Evolutionary conservation across 1,284 basidiomycete genomes (phyloP).

Genomic region (Peniophora sp.): DNA sequence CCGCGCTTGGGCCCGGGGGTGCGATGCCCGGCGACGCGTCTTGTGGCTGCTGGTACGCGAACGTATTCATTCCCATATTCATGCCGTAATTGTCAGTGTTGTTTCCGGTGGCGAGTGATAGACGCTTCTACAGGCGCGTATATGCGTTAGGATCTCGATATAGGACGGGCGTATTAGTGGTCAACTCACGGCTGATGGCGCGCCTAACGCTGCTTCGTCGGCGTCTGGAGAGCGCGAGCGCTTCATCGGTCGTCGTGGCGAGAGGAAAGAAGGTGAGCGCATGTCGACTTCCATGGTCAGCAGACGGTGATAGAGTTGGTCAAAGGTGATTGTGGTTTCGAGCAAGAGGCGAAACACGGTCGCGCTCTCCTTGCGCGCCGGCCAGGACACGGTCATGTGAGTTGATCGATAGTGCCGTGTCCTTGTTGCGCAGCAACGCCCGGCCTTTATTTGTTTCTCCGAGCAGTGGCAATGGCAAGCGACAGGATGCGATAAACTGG

Average conservation of each 20-base stretch:
- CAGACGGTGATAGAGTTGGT: neutral
- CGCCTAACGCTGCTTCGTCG: neutral
- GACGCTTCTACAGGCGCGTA: neutral
- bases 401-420: neutral
- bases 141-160: neutral
- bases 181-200: neutral
- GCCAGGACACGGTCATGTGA: neutral
- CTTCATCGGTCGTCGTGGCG: neutral
- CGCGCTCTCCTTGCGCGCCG: neutral
- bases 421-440: neutral
- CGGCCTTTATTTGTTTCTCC: neutral
- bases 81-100: too few species aligned
- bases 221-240: neutral
- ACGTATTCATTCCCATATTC: neutral
- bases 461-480: neutral
- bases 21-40: neutral
- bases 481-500: too few species aligned
- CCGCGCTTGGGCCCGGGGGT: neutral
- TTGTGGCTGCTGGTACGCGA: neutral
- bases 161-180: neutral
- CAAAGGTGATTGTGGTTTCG: neutral
- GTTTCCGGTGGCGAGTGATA: neutral
- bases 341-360: neutral
- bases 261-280: conserved; percentile 7
- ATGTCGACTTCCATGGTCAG: conserved; percentile 20